These are phyloP conservation scores for Brassica juncea DNA, from an alignment of 345 rosid species.

Conservation along the genomic window DNA sequence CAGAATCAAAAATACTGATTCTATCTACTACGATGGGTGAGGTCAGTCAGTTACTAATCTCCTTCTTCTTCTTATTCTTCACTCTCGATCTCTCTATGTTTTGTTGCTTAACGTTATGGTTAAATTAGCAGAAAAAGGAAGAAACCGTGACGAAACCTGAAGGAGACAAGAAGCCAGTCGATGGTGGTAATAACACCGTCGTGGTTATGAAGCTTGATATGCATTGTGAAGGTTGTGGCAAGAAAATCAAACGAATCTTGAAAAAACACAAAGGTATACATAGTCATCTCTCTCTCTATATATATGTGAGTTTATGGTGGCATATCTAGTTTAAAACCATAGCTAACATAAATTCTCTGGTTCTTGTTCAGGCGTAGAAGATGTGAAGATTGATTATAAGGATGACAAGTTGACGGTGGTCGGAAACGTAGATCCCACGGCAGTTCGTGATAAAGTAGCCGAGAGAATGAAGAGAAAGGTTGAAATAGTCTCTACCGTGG, in stretches of 20 bases:
- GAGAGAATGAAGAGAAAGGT: slow-evolving; percentile 42
- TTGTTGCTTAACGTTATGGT: background rate
- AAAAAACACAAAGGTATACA: slow-evolving; percentile 55
- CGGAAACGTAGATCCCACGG: slow-evolving; percentile 1
- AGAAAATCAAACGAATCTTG: slow-evolving; percentile 54
- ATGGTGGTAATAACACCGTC: slow-evolving; percentile 39
- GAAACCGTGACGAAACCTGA: slow-evolving; percentile 39
- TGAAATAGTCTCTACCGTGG: slow-evolving; percentile 40
- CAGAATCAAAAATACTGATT: background rate
- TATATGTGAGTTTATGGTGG: background rate
- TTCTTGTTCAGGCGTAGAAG: background rate
- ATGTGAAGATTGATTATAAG: slow-evolving; percentile 1
- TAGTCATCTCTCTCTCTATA: background rate
- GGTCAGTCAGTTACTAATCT: background rate
- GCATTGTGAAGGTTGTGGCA: slow-evolving; percentile 95
- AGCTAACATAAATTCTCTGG: background rate
- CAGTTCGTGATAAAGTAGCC: background rate
- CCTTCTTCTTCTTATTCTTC: background rate
- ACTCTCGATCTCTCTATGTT: background rate
- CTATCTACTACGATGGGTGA: slow-evolving; percentile 2
- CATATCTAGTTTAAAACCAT: background rate
- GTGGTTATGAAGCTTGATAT: slow-evolving; percentile 70
- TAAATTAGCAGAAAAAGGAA: slow-evolving; percentile 33
- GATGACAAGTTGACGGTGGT: background rate
- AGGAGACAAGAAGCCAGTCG: slow-evolving; percentile 56